phyloP scores from a whole-genome alignment of 108 stramenopile genomes.

The Asterionellopsis glacialis region DNA sequence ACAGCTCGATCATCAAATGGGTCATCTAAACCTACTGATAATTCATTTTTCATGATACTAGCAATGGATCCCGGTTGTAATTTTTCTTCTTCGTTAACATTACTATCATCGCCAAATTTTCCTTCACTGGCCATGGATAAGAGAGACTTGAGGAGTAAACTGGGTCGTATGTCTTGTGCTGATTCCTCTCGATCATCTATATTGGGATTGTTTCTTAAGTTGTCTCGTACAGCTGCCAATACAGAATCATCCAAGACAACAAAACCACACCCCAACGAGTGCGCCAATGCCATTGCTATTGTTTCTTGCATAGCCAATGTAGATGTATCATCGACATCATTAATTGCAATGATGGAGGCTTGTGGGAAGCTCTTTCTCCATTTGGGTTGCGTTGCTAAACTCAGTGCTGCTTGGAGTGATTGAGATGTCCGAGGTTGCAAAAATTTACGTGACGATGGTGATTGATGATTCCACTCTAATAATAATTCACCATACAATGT shows the following conservation, averaged over 20 bases:
- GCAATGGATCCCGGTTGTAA: constrained; percentile 44
- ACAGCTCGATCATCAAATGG: constrained; percentile 75
- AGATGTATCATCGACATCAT: constrained; percentile 6
- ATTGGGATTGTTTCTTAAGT: constrained; percentile 15
- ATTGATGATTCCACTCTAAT: constrained; percentile 44
- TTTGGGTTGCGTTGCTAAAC: constrained; percentile 72
- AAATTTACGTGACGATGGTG: constrained; percentile 37
- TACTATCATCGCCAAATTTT: constrained; percentile 20
- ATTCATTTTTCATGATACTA: constrained; percentile 65
- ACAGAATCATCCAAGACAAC: constrained; percentile 72
- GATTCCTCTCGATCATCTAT: constrained; percentile 10
- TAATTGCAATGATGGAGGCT: background rate
- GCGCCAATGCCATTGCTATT: constrained; percentile 77
- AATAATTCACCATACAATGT: constrained; percentile 70
- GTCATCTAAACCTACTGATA: constrained; percentile 70
- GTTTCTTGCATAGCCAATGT: constrained; percentile 90
- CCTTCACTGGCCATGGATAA: constrained; percentile 54
- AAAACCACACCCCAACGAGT: constrained; percentile 70
- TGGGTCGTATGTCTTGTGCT: constrained; percentile 55
- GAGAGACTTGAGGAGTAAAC: constrained; percentile 50
- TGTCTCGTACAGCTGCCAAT: constrained; percentile 50
- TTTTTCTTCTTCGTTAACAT: constrained; percentile 1
- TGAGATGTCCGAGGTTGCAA: constrained; percentile 43
- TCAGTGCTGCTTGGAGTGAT: constrained; percentile 61
- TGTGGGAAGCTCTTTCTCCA: constrained; percentile 58